phyloP scores from a whole-genome alignment of 768 basidiomycete genomes.

The Coprinopsis sp. region DNA sequence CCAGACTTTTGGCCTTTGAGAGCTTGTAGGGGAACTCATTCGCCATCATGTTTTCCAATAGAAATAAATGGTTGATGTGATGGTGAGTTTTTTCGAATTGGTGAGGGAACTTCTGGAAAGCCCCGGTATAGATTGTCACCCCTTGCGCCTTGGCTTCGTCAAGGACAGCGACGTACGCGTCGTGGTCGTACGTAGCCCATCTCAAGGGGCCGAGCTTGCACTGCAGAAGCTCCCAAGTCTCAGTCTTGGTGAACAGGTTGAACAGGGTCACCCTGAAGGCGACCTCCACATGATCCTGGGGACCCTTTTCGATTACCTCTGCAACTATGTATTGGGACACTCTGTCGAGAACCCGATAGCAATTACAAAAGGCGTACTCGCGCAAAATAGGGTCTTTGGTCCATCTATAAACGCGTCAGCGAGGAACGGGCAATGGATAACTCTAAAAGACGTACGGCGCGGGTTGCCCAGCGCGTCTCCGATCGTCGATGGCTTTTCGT shows the following conservation, averaged over 20 bases:
- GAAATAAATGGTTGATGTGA: conserved; percentile 58
- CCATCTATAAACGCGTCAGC: conserved; percentile 44
- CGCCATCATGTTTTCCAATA: conserved; percentile 59
- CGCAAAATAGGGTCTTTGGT: conserved; percentile 57
- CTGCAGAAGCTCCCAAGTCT: conserved; percentile 64
- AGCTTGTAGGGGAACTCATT: conserved; percentile 47
- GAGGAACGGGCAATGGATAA: conserved; percentile 2
- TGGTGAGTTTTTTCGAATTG: too few species aligned
- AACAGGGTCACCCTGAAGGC: conserved; percentile 70
- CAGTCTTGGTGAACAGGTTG: conserved; percentile 65
- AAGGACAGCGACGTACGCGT: conserved; percentile 51
- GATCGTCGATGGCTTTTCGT: too few species aligned
- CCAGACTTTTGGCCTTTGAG: conserved; percentile 45
- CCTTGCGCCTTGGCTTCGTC: conserved; percentile 32
- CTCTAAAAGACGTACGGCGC: conserved; percentile 41
- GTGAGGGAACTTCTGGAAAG: conserved; percentile 71
- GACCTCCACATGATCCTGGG: conserved; percentile 54
- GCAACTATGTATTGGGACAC: conserved; percentile 62
- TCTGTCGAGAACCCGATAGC: conserved; percentile 70
- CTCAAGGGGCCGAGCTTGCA: conserved; percentile 49
- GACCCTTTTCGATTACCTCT: conserved; percentile 67
- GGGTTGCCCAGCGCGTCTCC: conserved; percentile 17
- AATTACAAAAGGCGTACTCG: conserved; percentile 63
- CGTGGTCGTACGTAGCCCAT: conserved; percentile 54
- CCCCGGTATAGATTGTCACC: conserved; percentile 55